phyloP scores from a whole-genome alignment of 441 rosid genomes.

The Eutrema salsugineum region DNA sequence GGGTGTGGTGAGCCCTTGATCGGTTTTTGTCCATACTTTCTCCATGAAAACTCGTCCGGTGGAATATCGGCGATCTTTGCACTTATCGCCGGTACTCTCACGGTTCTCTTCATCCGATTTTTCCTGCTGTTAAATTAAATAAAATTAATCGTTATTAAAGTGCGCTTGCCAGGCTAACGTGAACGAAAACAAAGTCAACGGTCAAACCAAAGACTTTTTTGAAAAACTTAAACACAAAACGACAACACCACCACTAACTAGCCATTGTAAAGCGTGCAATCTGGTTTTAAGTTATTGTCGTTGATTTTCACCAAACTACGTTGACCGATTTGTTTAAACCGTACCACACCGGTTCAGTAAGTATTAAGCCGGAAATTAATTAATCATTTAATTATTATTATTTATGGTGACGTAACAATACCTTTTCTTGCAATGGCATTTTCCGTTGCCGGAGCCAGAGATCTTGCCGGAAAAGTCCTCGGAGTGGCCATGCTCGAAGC shows the following conservation, averaged over 20 bases:
- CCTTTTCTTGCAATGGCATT: conserved; percentile 94
- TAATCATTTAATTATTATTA: too few species aligned
- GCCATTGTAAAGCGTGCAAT: conserved; percentile 30
- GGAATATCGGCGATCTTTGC: conserved; percentile 85
- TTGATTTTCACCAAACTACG: background rate
- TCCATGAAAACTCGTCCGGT: conserved; percentile 84
- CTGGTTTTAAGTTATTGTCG: background rate
- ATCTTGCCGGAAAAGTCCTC: conserved; percentile 49
- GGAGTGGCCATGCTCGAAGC: conserved; percentile 61
- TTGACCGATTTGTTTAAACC: background rate
- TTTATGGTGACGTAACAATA: conserved; percentile 13
- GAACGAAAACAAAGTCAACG: background rate
- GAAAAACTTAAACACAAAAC: background rate
- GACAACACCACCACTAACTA: conserved; percentile 11
- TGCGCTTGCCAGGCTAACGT: background rate
- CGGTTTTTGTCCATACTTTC: conserved; percentile 95
- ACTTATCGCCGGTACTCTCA: conserved; percentile 81
- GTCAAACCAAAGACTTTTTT: background rate
- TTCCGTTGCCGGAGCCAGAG: conserved; percentile 53
- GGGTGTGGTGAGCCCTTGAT: conserved; percentile 92
- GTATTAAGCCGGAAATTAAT: background rate
- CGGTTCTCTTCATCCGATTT: conserved; percentile 63
- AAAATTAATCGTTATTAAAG: background rate
- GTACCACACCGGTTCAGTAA: background rate
- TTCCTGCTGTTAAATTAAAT: conserved; percentile 36